These are phyloP conservation scores for Wickerhamiella siamensis DNA, from an alignment of 805 yeast species.

Conservation along the genomic window DNA sequence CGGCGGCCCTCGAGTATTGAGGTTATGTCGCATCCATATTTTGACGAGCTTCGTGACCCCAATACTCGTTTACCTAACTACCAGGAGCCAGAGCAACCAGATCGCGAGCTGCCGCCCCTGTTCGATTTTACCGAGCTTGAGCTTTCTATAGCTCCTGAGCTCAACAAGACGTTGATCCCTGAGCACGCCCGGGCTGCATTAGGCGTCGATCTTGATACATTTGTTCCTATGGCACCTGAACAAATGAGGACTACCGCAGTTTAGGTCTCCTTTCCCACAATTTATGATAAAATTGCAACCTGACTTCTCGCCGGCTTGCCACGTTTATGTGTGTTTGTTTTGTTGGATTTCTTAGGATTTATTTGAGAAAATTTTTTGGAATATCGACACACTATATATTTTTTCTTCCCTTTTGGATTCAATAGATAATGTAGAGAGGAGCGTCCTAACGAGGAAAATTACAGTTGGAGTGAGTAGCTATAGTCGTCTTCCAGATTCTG, in stretches of 20 bases:
- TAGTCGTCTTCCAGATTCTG: constrained; percentile 95
- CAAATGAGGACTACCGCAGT: constrained; percentile 8
- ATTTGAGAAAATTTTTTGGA: too few species aligned
- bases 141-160: constrained; percentile 33
- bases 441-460: too few species aligned
- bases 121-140: constrained; percentile 63
- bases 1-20: constrained; percentile 64
- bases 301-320: too few species aligned
- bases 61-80: constrained; percentile 30
- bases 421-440: too few species aligned
- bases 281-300: too few species aligned
- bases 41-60: constrained; percentile 63
- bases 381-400: too few species aligned
- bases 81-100: constrained; percentile 49
- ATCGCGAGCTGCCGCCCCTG: constrained; percentile 60
- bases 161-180: constrained; percentile 28
- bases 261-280: not conserved
- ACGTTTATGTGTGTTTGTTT: too few species aligned
- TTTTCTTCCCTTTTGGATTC: too few species aligned
- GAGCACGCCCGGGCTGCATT: constrained; percentile 30
- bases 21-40: constrained; percentile 78
- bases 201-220: constrained; percentile 37
- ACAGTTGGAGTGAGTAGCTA: constrained; percentile 76
- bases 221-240: constrained; percentile 36
- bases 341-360: too few species aligned